These are phyloP conservation scores for Penicillium angulare DNA, from an alignment of 495 filamentous ascomycete species.

Conservation along the genomic window DNA sequence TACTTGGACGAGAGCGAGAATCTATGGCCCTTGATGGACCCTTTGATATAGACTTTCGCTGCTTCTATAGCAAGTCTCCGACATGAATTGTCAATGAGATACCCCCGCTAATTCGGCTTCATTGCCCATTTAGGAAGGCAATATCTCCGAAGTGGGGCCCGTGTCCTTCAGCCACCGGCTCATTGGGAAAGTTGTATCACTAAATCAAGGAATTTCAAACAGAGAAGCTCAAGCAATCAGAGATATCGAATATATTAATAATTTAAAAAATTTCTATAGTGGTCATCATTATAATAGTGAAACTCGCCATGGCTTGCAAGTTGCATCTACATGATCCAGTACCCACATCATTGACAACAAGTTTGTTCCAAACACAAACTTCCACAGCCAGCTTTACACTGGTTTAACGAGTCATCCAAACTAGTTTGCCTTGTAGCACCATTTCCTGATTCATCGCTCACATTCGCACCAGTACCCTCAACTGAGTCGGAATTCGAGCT, in stretches of 20 bases:
- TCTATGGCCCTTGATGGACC: conserved; percentile 1
- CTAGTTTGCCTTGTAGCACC: background rate
- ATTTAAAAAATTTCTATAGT: too few relatives aligned
- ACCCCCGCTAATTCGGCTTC: too few relatives aligned
- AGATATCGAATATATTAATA: too few relatives aligned
- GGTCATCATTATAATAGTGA: too few relatives aligned
- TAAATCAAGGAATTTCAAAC: background rate
- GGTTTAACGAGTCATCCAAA: conserved; percentile 1
- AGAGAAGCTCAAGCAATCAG: too few relatives aligned
- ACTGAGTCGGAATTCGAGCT: background rate
- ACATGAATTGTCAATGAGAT: too few relatives aligned
- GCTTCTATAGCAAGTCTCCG: too few relatives aligned
- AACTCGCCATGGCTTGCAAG: too few relatives aligned
- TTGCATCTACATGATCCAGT: too few relatives aligned
- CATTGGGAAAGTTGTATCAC: too few relatives aligned
- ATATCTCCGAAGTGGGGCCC: background rate
- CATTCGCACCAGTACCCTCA: background rate
- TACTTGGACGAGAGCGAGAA: background rate
- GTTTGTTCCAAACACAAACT: conserved; percentile 12
- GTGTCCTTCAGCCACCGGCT: background rate
- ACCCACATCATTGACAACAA: conserved; percentile 1
- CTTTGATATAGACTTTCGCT: background rate
- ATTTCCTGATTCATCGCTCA: background rate
- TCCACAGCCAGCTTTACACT: conserved; percentile 9
- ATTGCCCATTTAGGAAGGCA: background rate